Base-by-base conservation (phyloP, 495 filamentous ascomycete species). In the Hypoxylon crocopeplum region DNA sequence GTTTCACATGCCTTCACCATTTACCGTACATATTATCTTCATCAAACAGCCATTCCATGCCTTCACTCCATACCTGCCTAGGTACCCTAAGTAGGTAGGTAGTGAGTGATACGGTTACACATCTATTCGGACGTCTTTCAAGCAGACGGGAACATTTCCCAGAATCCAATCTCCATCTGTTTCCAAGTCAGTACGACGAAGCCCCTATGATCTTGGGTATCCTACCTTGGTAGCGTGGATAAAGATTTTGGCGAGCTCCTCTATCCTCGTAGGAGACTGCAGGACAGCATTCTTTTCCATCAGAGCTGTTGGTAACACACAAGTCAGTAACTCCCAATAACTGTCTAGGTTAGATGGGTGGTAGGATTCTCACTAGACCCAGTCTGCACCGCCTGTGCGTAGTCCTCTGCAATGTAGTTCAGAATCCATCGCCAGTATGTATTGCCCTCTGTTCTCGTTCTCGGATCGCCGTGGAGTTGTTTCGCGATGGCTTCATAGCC, bases 401-500 rank as follows among this genome's bases (percentile, higher is more conserved):
- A 96, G 68, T 94, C 89, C 12, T 89, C 85, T 4, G 84, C 86
- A 10, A 88, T 83, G 72, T 96, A 96, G 56, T 88, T 93, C 69
- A 91, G 74, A 39, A 97, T 89, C 93, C 93, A 97, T 44, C 87
- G 82, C 86, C 87, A 93, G 75, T 93, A 97, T n/a, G 74, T 75
- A 69, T 95, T 96, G 1, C 82, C 86, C 38, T 87, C 79, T 39
- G 72, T 69, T 45, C 84, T 82, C 2, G 84, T 82, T 13, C 75
- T 68, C 11, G 78, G 69, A 48, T 87, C 81, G 8, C 75, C 72
- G 59, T 86, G 76, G 0, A 96, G 78, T 48, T 87, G 79, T 44
- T 77, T 76, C 6, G 86, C 93, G 62, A 93, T 88, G 10, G 78
- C 80, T n/a, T 84, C 87, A 67, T 97, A 97, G 45, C 93, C 93